Conservation (phyloP, 1,284 basidiomycete genomes). For the Inonotus hispidus region DNA sequence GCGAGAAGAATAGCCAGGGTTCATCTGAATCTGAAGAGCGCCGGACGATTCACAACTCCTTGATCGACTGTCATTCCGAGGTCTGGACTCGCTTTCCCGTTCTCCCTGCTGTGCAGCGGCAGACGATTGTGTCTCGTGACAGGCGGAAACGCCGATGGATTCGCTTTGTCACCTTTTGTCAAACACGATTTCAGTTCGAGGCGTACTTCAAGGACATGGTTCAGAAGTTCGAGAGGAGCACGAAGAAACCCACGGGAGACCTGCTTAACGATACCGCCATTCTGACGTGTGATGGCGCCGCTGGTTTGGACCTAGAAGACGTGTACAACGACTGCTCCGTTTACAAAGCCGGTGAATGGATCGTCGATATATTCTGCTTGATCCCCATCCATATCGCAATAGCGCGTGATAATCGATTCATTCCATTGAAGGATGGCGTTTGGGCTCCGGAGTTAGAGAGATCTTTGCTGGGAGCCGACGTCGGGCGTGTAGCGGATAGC, state of each 20-base stretch:
- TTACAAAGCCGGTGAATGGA: slow-evolving; percentile 54
- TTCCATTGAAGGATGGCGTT: slow-evolving; percentile 56
- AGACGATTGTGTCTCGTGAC: slow-evolving; percentile 35
- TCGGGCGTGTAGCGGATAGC: slow-evolving; percentile 49
- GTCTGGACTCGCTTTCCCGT: slow-evolving; percentile 63
- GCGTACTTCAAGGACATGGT: slow-evolving; percentile 44
- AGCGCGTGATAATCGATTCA: slow-evolving; percentile 51
- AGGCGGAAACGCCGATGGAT: slow-evolving; percentile 31
- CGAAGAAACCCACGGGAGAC: slow-evolving; percentile 46
- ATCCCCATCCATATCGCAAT: slow-evolving; percentile 61
- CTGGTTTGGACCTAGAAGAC: slow-evolving; percentile 6
- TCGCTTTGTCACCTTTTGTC: slow-evolving; percentile 35
- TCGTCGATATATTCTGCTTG: slow-evolving; percentile 54
- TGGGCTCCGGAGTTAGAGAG: slow-evolving; percentile 44
- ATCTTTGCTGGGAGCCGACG: slow-evolving; percentile 50
- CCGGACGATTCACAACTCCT: slow-evolving; percentile 39
- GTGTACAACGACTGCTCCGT: slow-evolving; percentile 23
- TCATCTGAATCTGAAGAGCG: slow-evolving; percentile 18
- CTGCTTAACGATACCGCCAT: slow-evolving; percentile 35
- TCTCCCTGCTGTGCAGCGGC: slow-evolving; percentile 44
- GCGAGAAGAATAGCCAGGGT: slow-evolving; percentile 29
- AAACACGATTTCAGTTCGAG: slow-evolving; percentile 19
- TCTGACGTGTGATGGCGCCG: slow-evolving; percentile 24
- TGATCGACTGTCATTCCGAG: slow-evolving; percentile 54
- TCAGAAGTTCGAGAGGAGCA: slow-evolving; percentile 39